These are phyloP conservation scores for Paulownia fortunei DNA, from an alignment of 257 asterid species.

Conservation along the genomic window DNA sequence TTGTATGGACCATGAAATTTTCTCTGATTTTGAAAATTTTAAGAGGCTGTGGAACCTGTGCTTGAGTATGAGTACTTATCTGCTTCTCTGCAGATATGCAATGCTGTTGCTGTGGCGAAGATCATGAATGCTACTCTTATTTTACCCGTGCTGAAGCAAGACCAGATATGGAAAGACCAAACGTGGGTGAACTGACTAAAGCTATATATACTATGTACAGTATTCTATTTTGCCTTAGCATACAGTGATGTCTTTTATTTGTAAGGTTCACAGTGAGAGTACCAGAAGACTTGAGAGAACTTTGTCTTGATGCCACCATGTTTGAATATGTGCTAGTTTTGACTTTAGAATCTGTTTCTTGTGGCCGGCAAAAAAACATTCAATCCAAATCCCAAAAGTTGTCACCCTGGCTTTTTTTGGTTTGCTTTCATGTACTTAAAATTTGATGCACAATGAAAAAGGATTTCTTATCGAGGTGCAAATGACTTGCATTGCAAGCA, in stretches of 20 bases:
- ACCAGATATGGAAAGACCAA: conserved; percentile 99
- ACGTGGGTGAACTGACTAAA: conserved; percentile 70
- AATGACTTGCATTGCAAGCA: background rate
- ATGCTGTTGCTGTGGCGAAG: conserved; percentile 99
- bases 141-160: conserved; percentile 97
- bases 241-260: background rate
- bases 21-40: background rate
- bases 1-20: background rate
- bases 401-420: background rate
- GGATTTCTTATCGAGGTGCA: background rate
- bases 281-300: background rate
- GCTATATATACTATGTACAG: conserved; percentile 13
- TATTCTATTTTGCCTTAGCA: conserved; percentile 14
- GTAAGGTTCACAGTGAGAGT: background rate
- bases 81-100: conserved; percentile 78
- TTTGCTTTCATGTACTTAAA: conserved; percentile 8
- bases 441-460: background rate
- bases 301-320: background rate
- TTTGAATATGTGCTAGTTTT: background rate
- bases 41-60: conserved; percentile 18
- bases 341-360: background rate
- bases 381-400: background rate
- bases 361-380: background rate
- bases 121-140: conserved; percentile 96
- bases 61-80: conserved; percentile 20